Evolutionary conservation across 2,329 filamentous ascomycete genomes (phyloP).

Genomic region (Trichoderma harzianum): DNA sequence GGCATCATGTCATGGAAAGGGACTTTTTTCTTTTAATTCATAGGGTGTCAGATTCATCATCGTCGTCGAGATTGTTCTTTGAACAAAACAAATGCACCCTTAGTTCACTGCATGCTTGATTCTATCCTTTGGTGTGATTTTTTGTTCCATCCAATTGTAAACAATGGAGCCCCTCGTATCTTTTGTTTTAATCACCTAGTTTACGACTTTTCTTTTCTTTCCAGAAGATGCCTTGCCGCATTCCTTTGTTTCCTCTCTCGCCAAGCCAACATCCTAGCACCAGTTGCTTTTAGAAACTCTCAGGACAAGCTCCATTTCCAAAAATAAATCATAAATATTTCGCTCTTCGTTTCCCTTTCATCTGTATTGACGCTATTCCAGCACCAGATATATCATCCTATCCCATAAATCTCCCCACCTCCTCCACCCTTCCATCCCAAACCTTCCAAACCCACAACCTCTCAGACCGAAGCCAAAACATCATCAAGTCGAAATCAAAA

Average conservation of each 20-base stretch:
- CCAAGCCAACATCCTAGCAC: neutral
- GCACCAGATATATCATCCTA: neutral
- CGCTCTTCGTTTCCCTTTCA: neutral
- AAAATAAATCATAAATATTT: neutral
- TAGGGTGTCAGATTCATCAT: neutral
- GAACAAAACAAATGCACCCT: neutral
- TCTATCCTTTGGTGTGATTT: neutral
- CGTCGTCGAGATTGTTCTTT: neutral
- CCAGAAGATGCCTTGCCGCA: neutral
- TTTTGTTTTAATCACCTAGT: too few relatives aligned
- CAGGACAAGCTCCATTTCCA: neutral
- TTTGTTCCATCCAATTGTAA: neutral
- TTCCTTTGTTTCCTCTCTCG: neutral
- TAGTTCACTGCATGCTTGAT: neutral
- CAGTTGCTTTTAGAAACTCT: neutral
- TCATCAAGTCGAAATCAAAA: neutral
- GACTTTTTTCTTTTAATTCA: neutral
- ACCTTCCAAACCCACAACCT: neutral
- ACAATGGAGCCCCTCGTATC: neutral
- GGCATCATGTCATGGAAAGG: neutral
- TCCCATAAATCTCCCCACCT: neutral
- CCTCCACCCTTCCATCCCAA: neutral
- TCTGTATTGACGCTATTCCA: neutral
- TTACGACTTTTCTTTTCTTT: too few relatives aligned
- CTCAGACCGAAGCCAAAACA: neutral